A percentile compares a stretch with the other conserved stretches of the same genome.
Evolutionary conservation across 257 asterid genomes (phyloP).

Genomic region (Craterostigma plantagineum): DNA sequence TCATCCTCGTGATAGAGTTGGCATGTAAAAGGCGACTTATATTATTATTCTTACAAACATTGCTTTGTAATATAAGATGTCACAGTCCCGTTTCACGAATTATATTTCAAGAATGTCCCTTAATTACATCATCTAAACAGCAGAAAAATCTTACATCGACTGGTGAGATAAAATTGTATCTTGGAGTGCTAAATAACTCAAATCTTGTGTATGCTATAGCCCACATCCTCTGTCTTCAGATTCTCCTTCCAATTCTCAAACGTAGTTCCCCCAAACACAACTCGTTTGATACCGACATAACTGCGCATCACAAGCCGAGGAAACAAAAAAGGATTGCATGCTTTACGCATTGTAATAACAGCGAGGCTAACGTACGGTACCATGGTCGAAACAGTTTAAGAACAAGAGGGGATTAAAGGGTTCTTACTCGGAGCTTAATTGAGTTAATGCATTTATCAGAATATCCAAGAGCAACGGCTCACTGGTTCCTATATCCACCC

Average conservation of each 20-base stretch:
- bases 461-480: constrained; percentile 77
- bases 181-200: constrained; percentile 13
- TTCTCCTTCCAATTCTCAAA: constrained; percentile 66
- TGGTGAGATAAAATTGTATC: no score
- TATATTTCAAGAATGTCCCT: no score
- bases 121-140: no score
- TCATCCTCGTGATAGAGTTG: no score
- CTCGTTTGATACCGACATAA: constrained; percentile 74
- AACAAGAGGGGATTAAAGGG: not conserved
- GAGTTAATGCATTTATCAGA: constrained; percentile 75
- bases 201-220: constrained; percentile 65
- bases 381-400: no score
- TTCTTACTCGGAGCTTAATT: constrained; percentile 77
- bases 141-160: no score
- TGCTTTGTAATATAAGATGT: no score
- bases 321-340: not conserved
- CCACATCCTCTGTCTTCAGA: constrained; percentile 63
- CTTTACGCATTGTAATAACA: not conserved
- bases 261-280: constrained; percentile 78
- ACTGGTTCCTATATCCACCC: constrained; percentile 82
- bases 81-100: no score
- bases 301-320: constrained; percentile 24
- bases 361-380: no score
- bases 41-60: no score
- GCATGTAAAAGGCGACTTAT: no score